Percentiles rank a stretch among this genome's conserved stretches.
Evolutionary conservation across 2,329 filamentous ascomycete species (phyloP).

Genomic region (Pyrenophora graminea): DNA sequence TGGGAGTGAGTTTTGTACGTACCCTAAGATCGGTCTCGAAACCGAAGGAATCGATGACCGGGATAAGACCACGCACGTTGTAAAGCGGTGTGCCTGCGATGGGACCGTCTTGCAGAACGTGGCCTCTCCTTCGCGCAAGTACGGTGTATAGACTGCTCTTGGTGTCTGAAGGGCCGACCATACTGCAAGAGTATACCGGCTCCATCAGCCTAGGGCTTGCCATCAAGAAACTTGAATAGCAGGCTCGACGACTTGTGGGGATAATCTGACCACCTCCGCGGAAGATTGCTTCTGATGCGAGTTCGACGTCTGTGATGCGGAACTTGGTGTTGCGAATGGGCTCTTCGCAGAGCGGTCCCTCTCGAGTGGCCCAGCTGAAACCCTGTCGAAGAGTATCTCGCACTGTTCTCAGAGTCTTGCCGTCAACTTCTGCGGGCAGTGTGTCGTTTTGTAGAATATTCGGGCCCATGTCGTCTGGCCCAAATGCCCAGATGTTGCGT

Average conservation of each 20-base stretch:
- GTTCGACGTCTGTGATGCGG: slow-evolving; percentile 85
- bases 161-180: slow-evolving; percentile 88
- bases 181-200: slow-evolving; percentile 87
- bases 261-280: slow-evolving; percentile 97
- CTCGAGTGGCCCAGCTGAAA: slow-evolving; percentile 93
- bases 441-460: slow-evolving; percentile 98
- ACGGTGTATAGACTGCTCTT: slow-evolving; percentile 91
- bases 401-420: slow-evolving; percentile 83
- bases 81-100: slow-evolving; percentile 95
- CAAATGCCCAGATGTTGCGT: slow-evolving; percentile 97
- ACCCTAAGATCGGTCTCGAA: slow-evolving; percentile 91
- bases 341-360: slow-evolving; percentile 97
- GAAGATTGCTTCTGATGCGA: slow-evolving; percentile 90
- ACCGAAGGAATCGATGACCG: slow-evolving; percentile 95
- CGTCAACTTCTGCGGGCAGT: slow-evolving; percentile 89
- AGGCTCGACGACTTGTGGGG: slow-evolving; percentile 86
- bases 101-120: slow-evolving; percentile 91
- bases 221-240: slow-evolving; percentile 97
- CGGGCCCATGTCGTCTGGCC: slow-evolving; percentile 89
- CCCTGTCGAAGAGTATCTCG: slow-evolving; percentile 93
- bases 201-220: slow-evolving; percentile 96
- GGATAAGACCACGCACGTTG: slow-evolving; percentile 85
- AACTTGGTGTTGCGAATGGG: slow-evolving; percentile 98
- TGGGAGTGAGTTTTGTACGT: slow-evolving; percentile 18
- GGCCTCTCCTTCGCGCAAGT: slow-evolving; percentile 82